Evolutionary conservation across 1,284 basidiomycete genomes (phyloP), one percentile per base, ranked within the genome.

Genomic region (Malassezia japonica): DNA sequence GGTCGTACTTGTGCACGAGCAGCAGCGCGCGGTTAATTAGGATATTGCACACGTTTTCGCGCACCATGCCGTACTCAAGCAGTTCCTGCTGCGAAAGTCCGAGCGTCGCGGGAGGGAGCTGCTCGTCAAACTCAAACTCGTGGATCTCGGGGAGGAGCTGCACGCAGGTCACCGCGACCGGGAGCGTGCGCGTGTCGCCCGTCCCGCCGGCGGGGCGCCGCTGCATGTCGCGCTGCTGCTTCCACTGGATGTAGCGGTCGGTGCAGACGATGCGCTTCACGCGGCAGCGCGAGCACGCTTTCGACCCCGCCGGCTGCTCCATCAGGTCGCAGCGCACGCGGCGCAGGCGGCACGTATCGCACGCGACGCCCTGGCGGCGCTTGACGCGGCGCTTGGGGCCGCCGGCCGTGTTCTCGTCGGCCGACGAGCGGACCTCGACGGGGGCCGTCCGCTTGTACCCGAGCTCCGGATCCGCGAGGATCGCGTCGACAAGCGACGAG

Each of bases 251-350:
- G 49, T 71, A 71, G 20, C 57, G 57, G 48, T 67, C 61, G 5
- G 68, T 71, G 47, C 68, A 71, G 15, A 62, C 57, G 51, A 71
- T 70, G 16, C 58, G 55, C 56, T 71, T 71, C 47, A 67, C 66
- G 34, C 67, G 61, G 49, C 68, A 71, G 20, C 66, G 61, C 25
- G 63, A 63, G 54, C 68, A 71, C 13, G 65, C 62, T 38, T 61
- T 54, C 28, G 16, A 55, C 10, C 68, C 68, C 4, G 63, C 57
- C 6, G 61, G 61, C 29, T 66, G 56, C 48, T 71, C 68, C 23
- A 62, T 67, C 21, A 69, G 37, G 37, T 69, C 66, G 52, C 68
- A 71, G 15, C 68, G 48, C 20, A 71, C 64, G 28, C 68, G 54
- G 8, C 68, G 59, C 21, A 71, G 49, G 13, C 66, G 67, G 46